phyloP scores from a whole-genome alignment of 2,329 filamentous ascomycete species.

The Calonectria hongkongensis region DNA sequence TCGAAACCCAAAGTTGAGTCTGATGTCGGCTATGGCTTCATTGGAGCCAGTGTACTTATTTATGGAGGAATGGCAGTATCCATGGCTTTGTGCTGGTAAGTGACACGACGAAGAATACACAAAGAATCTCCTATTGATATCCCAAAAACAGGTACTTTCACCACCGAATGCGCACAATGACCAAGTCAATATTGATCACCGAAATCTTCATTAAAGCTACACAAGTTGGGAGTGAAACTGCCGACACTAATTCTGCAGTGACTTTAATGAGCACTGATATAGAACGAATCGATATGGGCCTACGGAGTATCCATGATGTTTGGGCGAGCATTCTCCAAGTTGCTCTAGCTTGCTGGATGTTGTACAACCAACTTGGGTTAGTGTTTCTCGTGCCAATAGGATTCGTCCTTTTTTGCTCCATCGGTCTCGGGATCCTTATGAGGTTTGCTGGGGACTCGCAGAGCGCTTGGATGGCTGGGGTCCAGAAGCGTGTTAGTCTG shows the following conservation, averaged over 20 bases:
- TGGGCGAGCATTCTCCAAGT: conserved; percentile 63
- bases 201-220: conserved; percentile 57
- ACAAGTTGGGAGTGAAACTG: conserved; percentile 50
- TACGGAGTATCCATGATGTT: conserved; percentile 56
- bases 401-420: conserved; percentile 56
- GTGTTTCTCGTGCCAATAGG: conserved; percentile 68
- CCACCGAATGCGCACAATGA: conserved; percentile 30
- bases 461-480: conserved; percentile 58
- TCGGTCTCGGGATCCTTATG: background rate
- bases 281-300: conserved; percentile 56
- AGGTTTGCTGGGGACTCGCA: conserved; percentile 45
- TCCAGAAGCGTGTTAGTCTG: conserved; percentile 56
- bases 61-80: conserved; percentile 63
- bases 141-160: conserved; percentile 27
- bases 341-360: conserved; percentile 64
- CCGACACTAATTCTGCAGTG: conserved; percentile 60
- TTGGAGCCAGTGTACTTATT: conserved; percentile 62
- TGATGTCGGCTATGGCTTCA: conserved; percentile 57
- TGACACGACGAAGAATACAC: too few species aligned
- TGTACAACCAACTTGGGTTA: conserved; percentile 66
- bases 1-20: conserved; percentile 44
- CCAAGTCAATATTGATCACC: conserved; percentile 46
- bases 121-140: background rate
- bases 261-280: conserved; percentile 69
- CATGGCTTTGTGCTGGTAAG: conserved; percentile 30